Evolutionary conservation across 768 basidiomycete species (phyloP).

Genomic region (Boletales sp.): DNA sequence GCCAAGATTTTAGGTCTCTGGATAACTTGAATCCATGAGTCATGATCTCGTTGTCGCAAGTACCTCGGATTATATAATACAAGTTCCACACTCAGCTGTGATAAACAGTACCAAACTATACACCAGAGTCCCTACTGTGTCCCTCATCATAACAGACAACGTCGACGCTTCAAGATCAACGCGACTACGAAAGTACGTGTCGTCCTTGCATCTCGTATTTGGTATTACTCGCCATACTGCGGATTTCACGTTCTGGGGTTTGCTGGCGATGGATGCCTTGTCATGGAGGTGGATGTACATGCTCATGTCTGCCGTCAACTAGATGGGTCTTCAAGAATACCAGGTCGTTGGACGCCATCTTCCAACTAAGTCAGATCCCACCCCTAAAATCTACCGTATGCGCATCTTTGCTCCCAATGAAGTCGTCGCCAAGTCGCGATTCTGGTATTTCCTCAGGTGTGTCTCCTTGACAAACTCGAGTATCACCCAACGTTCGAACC

Average conservation of each 20-base stretch:
- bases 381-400: constrained; percentile 99
- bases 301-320: constrained; percentile 11
- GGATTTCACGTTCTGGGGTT: background rate
- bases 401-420: constrained; percentile 99
- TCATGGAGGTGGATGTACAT: constrained; percentile 15
- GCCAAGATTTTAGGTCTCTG: too few species aligned
- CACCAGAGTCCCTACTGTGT: constrained; percentile 4
- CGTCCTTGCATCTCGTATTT: background rate
- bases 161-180: constrained; percentile 27
- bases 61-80: too few species aligned
- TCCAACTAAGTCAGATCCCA: constrained; percentile 89
- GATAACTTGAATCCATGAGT: too few species aligned
- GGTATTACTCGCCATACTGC: too few species aligned
- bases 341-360: constrained; percentile 98
- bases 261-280: constrained; percentile 31
- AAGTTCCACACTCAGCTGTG: constrained; percentile 8
- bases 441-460: constrained; percentile 98
- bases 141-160: constrained; percentile 25
- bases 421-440: constrained; percentile 97
- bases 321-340: constrained; percentile 87
- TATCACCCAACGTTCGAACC: background rate
- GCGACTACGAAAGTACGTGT: constrained; percentile 28
- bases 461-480: constrained; percentile 17
- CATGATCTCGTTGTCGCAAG: too few species aligned
- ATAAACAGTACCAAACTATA: constrained; percentile 29